Evolutionary conservation across 2,329 filamentous ascomycete species (phyloP).

Genomic region (Fusarium chuoi): DNA sequence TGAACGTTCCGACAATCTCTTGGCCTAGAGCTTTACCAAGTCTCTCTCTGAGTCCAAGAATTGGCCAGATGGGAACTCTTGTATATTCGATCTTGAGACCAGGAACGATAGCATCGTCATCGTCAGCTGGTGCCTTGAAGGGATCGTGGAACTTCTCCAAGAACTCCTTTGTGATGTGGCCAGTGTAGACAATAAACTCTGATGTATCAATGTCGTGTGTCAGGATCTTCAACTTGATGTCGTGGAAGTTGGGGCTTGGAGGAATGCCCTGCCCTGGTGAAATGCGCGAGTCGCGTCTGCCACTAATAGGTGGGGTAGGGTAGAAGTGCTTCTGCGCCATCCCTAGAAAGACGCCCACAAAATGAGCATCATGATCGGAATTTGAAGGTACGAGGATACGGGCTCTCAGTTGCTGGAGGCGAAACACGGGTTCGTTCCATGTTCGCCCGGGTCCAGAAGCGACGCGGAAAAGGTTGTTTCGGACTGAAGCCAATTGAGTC

Average conservation of each 20-base stretch:
- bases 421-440: conserved; percentile 60
- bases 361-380: conserved; percentile 61
- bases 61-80: conserved; percentile 64
- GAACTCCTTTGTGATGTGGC: conserved; percentile 59
- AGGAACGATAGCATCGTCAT: conserved; percentile 40
- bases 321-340: conserved; percentile 69
- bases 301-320: conserved; percentile 30
- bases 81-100: conserved; percentile 60
- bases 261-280: conserved; percentile 32
- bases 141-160: conserved; percentile 63
- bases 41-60: conserved; percentile 65
- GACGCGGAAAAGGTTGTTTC: conserved; percentile 60
- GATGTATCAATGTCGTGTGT: conserved; percentile 60
- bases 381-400: conserved; percentile 60
- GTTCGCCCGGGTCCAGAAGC: conserved; percentile 51
- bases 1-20: conserved; percentile 59
- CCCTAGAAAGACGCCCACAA: conserved; percentile 63
- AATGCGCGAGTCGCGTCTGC: conserved; percentile 44
- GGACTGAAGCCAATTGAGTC: conserved; percentile 56
- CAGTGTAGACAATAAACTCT: conserved; percentile 65
- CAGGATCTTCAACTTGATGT: conserved; percentile 62
- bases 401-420: conserved; percentile 59
- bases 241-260: conserved; percentile 52
- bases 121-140: conserved; percentile 48
- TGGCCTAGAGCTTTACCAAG: conserved; percentile 63